These are phyloP conservation scores for Alternaria triticimaculans DNA, from an alignment of 2,329 filamentous ascomycete genomes.

Conservation along the genomic window DNA sequence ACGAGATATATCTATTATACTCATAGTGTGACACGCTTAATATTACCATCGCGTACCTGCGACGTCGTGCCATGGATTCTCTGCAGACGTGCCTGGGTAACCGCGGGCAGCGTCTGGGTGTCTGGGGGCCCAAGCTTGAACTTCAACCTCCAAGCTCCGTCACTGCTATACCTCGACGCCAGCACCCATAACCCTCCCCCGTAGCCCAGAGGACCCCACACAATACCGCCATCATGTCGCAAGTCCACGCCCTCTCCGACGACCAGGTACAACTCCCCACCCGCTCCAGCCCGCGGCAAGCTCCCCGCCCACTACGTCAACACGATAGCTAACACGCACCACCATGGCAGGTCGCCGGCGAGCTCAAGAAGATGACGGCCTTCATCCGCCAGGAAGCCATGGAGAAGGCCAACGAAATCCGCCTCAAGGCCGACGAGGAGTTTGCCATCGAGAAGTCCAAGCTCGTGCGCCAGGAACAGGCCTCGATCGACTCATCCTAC, in stretches of 20 bases:
- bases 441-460: conserved; percentile 99
- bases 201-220: neutral
- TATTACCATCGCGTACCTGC: conserved; percentile 3
- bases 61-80: conserved; percentile 3
- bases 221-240: conserved; percentile 75
- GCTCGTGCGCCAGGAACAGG: conserved; percentile 93
- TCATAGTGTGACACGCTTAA: neutral
- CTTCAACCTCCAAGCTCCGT: conserved; percentile 36
- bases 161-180: conserved; percentile 12
- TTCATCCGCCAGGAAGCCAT: conserved; percentile 99
- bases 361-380: conserved; percentile 99
- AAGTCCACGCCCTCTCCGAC: conserved; percentile 93
- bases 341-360: conserved; percentile 79
- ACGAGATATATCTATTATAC: neutral
- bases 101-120: conserved; percentile 14
- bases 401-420: conserved; percentile 96
- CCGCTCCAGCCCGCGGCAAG: conserved; percentile 19
- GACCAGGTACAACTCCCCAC: conserved; percentile 74
- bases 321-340: conserved; percentile 37
- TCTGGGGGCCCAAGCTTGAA: conserved; percentile 24
- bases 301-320: conserved; percentile 32
- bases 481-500: conserved; percentile 89
- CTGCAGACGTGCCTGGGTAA: neutral
- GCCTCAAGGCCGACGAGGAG: conserved; percentile 98
- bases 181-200: conserved; percentile 1